Evolutionary conservation across 306 rosid genomes (phyloP).

Genomic region (Urtica urens): DNA sequence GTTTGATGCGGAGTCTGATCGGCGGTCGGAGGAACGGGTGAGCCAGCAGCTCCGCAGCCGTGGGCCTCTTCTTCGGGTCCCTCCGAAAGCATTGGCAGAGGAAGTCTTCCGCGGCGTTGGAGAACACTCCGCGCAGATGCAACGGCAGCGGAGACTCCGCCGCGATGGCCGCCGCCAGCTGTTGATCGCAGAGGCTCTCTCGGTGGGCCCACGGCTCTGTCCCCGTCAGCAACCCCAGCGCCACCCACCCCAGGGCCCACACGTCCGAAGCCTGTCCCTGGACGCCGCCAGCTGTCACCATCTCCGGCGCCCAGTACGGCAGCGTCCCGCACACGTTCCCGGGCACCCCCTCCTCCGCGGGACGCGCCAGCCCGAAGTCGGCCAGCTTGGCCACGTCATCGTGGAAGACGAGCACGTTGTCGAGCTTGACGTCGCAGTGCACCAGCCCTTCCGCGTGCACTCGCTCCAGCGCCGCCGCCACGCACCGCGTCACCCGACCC

Average conservation of each 20-base stretch:
- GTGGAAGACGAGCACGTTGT: slow-evolving; percentile 48
- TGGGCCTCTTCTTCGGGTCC: slow-evolving; percentile 58
- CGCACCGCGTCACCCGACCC: too few relatives aligned
- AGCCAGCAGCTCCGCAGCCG: slow-evolving; percentile 53
- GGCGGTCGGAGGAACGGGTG: slow-evolving; percentile 68
- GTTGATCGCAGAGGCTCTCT: slow-evolving; percentile 21
- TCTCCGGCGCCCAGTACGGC: slow-evolving; percentile 64
- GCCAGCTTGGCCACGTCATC: slow-evolving; percentile 45
- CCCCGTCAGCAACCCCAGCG: slow-evolving; percentile 62
- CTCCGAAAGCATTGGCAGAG: slow-evolving; percentile 43
- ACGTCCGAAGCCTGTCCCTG: slow-evolving; percentile 47
- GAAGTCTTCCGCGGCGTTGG: slow-evolving; percentile 57
- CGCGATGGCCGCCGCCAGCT: slow-evolving; percentile 44
- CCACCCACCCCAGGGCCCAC: slow-evolving; percentile 75
- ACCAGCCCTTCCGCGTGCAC: slow-evolving; percentile 52
- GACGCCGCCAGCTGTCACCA: slow-evolving; percentile 39
- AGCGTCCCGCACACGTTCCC: slow-evolving; percentile 52
- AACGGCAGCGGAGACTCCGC: slow-evolving; percentile 60
- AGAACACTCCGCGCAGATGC: slow-evolving; percentile 40
- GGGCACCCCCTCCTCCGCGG: slow-evolving; percentile 18
- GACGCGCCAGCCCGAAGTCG: slow-evolving; percentile 67
- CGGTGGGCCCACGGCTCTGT: slow-evolving; percentile 40
- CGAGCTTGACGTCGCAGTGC: slow-evolving; percentile 72
- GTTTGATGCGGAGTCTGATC: too few relatives aligned
- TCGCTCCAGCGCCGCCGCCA: too few relatives aligned